Evolutionary conservation across 345 rosid species (phyloP).

Genomic region (Rhizophora mangle): DNA sequence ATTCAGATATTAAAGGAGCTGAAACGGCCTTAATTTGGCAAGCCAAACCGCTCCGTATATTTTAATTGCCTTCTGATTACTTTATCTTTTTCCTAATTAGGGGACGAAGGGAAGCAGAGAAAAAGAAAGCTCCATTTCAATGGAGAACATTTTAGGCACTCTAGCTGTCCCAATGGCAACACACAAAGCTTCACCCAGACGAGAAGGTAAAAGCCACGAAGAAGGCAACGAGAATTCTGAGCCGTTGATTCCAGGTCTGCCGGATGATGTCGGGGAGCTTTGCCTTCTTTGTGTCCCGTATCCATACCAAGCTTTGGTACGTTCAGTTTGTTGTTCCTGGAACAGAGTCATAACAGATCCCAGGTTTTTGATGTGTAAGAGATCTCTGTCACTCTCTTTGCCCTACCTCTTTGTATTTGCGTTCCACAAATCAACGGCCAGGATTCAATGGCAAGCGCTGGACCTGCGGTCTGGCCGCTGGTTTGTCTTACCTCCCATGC

Average conservation of each 20-base stretch:
- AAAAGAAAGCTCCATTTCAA: too few species aligned
- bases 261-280: constrained; percentile 59
- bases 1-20: too few species aligned
- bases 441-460: constrained; percentile 67
- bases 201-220: constrained; percentile 1
- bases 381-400: constrained; percentile 43
- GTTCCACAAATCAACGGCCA: constrained; percentile 53
- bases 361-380: constrained; percentile 36
- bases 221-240: constrained; percentile 16
- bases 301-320: constrained; percentile 51
- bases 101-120: too few species aligned
- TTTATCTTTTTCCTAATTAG: too few species aligned
- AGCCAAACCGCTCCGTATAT: too few species aligned
- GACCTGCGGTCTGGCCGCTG: constrained; percentile 61
- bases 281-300: constrained; percentile 68
- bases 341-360: constrained; percentile 52
- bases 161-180: constrained; percentile 12
- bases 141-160: too few species aligned
- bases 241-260: constrained; percentile 64
- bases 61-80: too few species aligned
- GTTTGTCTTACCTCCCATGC: constrained; percentile 63
- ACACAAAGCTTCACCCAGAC: constrained; percentile 4
- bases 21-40: too few species aligned
- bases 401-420: constrained; percentile 61
- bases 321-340: constrained; percentile 70